Conservation (phyloP, 495 filamentous ascomycete genomes). For the Xylaria flabelliformis region DNA sequence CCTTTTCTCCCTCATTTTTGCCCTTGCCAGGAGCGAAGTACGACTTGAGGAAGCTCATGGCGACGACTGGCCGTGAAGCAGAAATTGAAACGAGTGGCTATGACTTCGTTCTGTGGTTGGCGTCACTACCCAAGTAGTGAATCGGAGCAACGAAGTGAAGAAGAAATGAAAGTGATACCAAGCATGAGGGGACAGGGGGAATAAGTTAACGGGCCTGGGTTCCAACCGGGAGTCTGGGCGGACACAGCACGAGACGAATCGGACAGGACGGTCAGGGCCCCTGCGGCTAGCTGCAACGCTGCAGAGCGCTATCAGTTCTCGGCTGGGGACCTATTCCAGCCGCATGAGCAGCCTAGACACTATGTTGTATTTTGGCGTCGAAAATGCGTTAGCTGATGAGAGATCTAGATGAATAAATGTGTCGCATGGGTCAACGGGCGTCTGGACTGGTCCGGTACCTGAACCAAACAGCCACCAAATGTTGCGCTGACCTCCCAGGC, state of each 20-base stretch:
- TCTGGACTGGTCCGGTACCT: conserved; percentile 24
- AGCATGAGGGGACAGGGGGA: conserved; percentile 14
- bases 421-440: conserved; percentile 14
- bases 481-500: conserved; percentile 8
- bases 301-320: conserved; percentile 28
- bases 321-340: conserved; percentile 22
- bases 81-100: conserved; percentile 24
- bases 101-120: conserved; percentile 24
- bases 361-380: conserved; percentile 28
- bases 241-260: conserved; percentile 12
- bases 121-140: conserved; percentile 9
- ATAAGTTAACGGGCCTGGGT: conserved; percentile 14
- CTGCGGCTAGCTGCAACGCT: conserved; percentile 23
- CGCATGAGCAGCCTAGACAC: conserved; percentile 17
- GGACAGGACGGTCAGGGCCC: conserved; percentile 22
- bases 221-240: conserved; percentile 15
- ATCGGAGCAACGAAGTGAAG: not conserved
- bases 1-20: conserved; percentile 29
- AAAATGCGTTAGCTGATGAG: conserved; percentile 25
- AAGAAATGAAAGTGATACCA: not conserved
- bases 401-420: conserved; percentile 14
- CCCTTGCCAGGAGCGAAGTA: conserved; percentile 39
- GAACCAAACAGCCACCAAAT: conserved; percentile 28
- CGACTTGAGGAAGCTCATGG: conserved; percentile 41
- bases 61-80: conserved; percentile 19